These are phyloP conservation scores for Porphyra umbilicalis DNA, from an alignment of 31 red algal genomes.

Conservation along the genomic window DNA sequence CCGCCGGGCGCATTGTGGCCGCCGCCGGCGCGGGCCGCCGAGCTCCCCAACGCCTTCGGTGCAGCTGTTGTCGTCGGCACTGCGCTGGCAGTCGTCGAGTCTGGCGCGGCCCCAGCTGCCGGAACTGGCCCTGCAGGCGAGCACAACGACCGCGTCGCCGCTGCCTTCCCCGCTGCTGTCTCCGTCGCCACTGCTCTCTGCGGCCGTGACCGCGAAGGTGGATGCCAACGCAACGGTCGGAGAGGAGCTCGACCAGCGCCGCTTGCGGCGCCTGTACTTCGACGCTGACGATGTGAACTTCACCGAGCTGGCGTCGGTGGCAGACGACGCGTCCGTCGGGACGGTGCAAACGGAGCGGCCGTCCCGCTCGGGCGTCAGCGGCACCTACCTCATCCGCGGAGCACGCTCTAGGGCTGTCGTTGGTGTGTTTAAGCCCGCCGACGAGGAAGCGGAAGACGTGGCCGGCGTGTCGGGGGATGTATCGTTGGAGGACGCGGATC, in stretches of 20 bases:
- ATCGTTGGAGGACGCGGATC: constrained; percentile 8
- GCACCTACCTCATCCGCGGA: constrained; percentile 82
- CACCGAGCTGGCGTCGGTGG: neutral
- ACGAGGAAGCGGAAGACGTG: constrained; percentile 81
- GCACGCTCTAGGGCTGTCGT: constrained; percentile 35
- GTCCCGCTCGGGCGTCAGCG: constrained; percentile 70
- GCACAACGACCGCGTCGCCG: neutral
- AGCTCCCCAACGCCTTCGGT: neutral
- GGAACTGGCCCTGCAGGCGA: neutral
- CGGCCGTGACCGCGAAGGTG: neutral
- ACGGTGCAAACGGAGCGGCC: constrained; percentile 50
- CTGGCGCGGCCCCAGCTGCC: neutral
- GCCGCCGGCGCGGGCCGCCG: neutral
- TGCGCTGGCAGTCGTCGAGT: neutral
- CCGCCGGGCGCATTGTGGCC: neutral
- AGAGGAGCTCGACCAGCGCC: neutral
- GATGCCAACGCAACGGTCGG: neutral
- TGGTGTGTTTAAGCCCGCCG: constrained; percentile 86
- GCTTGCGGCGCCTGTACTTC: neutral
- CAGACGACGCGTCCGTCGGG: neutral
- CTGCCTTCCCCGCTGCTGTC: neutral
- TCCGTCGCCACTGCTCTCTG: neutral
- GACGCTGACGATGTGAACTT: neutral
- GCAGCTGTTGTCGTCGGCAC: neutral
- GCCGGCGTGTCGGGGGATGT: constrained; percentile 17